These are phyloP conservation scores for Kingdonia uniflora DNA, from an alignment of 164 flowering plant genomes.

Conservation along the genomic window DNA sequence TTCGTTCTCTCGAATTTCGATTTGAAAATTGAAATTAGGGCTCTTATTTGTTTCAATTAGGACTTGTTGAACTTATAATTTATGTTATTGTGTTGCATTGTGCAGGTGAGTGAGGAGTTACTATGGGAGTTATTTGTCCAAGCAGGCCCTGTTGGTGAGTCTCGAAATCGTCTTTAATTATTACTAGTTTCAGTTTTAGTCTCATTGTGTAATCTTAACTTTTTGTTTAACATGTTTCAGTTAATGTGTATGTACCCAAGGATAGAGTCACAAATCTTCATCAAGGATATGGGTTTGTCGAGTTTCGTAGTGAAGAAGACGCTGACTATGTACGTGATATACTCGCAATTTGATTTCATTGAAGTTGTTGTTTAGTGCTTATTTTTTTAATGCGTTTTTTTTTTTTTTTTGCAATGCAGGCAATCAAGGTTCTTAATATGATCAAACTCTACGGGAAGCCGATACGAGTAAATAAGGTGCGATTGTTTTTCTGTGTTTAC, in stretches of 20 bases:
- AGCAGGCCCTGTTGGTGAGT: slow-evolving; percentile 99
- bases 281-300: slow-evolving; percentile 98
- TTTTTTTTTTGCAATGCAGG: slow-evolving; percentile 36
- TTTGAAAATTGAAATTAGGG: background rate
- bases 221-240: slow-evolving; percentile 26
- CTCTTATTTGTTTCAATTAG: background rate
- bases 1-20: background rate
- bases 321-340: slow-evolving; percentile 90
- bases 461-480: slow-evolving; percentile 93
- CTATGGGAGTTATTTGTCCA: slow-evolving; percentile 97
- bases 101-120: slow-evolving; percentile 76
- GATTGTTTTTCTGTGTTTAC: background rate
- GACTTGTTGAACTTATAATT: background rate
- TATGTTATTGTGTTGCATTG: background rate
- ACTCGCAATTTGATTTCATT: slow-evolving; percentile 1
- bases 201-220: background rate
- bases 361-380: background rate
- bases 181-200: background rate
- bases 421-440: slow-evolving; percentile 96
- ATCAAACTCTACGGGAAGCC: slow-evolving; percentile 96
- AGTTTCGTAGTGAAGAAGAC: slow-evolving; percentile 94
- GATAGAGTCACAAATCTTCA: slow-evolving; percentile 96
- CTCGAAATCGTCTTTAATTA: slow-evolving; percentile 5
- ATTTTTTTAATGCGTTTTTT: background rate
- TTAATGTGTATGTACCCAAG: slow-evolving; percentile 96